These are phyloP conservation scores for Saccharum spontaneum DNA, from an alignment of 176 grass and related monocot species.

Conservation along the genomic window DNA sequence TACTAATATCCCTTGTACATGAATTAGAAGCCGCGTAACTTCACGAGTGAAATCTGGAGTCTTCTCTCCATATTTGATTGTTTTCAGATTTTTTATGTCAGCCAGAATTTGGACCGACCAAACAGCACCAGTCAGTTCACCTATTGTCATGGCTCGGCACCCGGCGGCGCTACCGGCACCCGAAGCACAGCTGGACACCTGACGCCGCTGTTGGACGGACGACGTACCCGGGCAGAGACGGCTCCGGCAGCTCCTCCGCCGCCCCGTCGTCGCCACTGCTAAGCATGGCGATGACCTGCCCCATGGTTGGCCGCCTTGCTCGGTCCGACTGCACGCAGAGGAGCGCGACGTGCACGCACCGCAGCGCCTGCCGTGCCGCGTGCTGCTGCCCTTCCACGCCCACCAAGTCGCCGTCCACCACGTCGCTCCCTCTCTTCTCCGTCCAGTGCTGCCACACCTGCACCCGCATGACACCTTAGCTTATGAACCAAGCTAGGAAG, in stretches of 20 bases:
- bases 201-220: neutral
- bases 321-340: constrained; percentile 19
- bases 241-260: neutral
- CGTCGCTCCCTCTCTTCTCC: neutral
- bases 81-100: no score
- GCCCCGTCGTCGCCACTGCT: neutral
- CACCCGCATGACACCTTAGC: no score
- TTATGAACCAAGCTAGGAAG: no score
- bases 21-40: no score
- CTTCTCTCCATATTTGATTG: no score
- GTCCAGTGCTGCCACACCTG: constrained; percentile 31
- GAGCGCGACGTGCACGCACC: constrained; percentile 19
- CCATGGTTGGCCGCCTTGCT: neutral
- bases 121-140: neutral
- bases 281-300: neutral
- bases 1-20: no score
- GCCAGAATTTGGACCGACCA: no score
- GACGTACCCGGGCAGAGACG: neutral
- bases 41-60: no score
- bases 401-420: neutral
- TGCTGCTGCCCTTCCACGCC: neutral
- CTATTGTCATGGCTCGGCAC: no score
- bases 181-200: neutral
- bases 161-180: neutral
- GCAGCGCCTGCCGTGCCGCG: neutral